phyloP scores from a whole-genome alignment of 2,329 filamentous ascomycete genomes.

The Scleromitrula shiraiana region DNA sequence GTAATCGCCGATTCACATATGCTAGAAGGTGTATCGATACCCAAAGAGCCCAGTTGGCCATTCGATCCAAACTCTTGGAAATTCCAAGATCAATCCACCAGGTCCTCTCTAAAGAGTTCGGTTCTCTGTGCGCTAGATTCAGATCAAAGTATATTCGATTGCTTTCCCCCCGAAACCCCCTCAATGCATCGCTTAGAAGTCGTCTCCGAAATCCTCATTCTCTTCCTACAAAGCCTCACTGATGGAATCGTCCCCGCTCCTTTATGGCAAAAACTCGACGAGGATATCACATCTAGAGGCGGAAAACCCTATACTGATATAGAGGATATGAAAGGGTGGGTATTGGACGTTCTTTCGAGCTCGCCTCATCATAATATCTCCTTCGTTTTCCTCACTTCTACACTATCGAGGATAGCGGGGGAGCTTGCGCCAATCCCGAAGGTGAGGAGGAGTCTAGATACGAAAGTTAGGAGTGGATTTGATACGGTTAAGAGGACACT shows the following conservation, averaged over 20 bases:
- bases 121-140: slow-evolving; percentile 65
- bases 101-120: slow-evolving; percentile 27
- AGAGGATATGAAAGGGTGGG: slow-evolving; percentile 49
- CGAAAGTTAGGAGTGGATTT: slow-evolving; percentile 19
- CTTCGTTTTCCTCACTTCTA: slow-evolving; percentile 79
- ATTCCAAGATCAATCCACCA: slow-evolving; percentile 28
- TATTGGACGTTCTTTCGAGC: slow-evolving; percentile 67
- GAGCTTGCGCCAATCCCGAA: slow-evolving; percentile 41
- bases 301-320: slow-evolving; percentile 34
- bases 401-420: slow-evolving; percentile 53
- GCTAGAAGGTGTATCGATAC: slow-evolving; percentile 45
- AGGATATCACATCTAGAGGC: slow-evolving; percentile 40
- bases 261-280: slow-evolving; percentile 64
- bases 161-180: slow-evolving; percentile 55
- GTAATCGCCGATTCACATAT: slow-evolving; percentile 54
- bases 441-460: slow-evolving; percentile 8
- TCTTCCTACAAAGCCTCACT: slow-evolving; percentile 66
- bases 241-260: slow-evolving; percentile 69
- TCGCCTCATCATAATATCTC: slow-evolving; percentile 77
- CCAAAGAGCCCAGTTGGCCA: slow-evolving; percentile 52
- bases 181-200: slow-evolving; percentile 66
- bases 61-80: slow-evolving; percentile 35
- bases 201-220: slow-evolving; percentile 60
- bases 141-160: slow-evolving; percentile 51
- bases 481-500: slow-evolving; percentile 21